phyloP scores from a whole-genome alignment of 2,329 filamentous ascomycete species.

The Metarhizium brunneum region DNA sequence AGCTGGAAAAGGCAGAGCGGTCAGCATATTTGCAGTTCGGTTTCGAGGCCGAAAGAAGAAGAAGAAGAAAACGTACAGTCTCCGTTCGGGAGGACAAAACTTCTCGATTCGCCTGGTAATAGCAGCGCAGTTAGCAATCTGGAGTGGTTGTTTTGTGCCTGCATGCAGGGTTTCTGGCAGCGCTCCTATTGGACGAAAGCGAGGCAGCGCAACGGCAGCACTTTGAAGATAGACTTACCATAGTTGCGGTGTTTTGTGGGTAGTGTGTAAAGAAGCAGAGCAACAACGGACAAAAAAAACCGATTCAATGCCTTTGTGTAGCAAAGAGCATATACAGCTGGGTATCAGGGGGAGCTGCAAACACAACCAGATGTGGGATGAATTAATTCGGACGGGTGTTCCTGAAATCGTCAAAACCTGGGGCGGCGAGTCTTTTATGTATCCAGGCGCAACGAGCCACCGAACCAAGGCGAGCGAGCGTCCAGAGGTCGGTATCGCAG shows the following conservation, averaged over 20 bases:
- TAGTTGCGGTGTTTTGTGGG: constrained; percentile 9
- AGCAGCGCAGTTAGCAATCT: background rate
- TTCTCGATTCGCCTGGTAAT: constrained; percentile 17
- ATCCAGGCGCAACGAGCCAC: background rate
- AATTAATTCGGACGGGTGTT: background rate
- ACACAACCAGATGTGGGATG: constrained; percentile 1
- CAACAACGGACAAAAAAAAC: background rate
- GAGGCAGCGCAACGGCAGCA: background rate
- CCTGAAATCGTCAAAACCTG: background rate
- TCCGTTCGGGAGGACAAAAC: constrained; percentile 21
- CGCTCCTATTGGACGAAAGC: background rate
- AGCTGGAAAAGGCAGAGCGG: constrained; percentile 44
- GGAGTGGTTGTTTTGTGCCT: background rate
- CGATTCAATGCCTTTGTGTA: background rate
- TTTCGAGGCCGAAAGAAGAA: background rate
- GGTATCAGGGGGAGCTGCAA: constrained; percentile 1
- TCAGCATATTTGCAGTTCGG: constrained; percentile 11
- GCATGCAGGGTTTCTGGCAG: background rate
- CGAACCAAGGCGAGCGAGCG: background rate
- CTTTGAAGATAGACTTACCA: constrained; percentile 10
- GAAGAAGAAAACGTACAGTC: constrained; percentile 19
- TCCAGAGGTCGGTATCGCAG: background rate
- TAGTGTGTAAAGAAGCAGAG: background rate
- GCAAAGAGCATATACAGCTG: background rate
- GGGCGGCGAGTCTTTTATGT: constrained; percentile 15